phyloP scores from a whole-genome alignment of 1,284 basidiomycete species.

The Tylopilus sp. region DNA sequence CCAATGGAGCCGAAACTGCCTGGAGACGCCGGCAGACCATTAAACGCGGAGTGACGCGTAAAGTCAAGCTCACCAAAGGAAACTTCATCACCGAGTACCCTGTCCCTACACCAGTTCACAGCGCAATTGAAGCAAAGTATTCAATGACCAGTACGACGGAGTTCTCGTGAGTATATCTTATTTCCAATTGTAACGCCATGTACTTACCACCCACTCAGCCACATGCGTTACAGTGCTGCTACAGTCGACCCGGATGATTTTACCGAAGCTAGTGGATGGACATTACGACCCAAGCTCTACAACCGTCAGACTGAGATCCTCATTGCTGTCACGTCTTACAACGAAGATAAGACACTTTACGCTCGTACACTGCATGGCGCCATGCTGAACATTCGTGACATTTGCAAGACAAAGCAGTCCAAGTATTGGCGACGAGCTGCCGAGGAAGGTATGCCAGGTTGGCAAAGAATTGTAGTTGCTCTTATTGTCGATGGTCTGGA shows the following conservation, averaged over 20 bases:
- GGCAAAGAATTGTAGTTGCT: constrained; percentile 93
- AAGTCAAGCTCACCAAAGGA: constrained; percentile 88
- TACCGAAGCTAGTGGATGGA: constrained; percentile 74
- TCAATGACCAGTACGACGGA: constrained; percentile 69
- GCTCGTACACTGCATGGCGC: constrained; percentile 91
- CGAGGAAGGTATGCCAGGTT: constrained; percentile 85
- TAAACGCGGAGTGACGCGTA: constrained; percentile 87
- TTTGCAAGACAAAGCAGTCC: constrained; percentile 94
- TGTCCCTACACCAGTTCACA: constrained; percentile 85
- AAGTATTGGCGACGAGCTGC: constrained; percentile 87
- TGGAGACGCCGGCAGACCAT: constrained; percentile 89
- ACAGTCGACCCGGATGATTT: constrained; percentile 97
- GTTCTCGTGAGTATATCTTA: constrained; percentile 65
- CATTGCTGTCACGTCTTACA: constrained; percentile 88
- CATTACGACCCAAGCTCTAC: constrained; percentile 81
- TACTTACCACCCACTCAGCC: constrained; percentile 41
- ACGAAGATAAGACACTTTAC: constrained; percentile 92
- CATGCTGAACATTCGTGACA: constrained; percentile 98
- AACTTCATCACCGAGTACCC: constrained; percentile 89
- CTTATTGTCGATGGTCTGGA: constrained; percentile 93
- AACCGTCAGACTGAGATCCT: constrained; percentile 90
- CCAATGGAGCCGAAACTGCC: constrained; percentile 66
- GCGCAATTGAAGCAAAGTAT: constrained; percentile 83
- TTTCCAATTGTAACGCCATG: constrained; percentile 1
- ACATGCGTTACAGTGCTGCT: constrained; percentile 91